phyloP scores from a whole-genome alignment of 306 rosid genomes.

The Malus orientalis region DNA sequence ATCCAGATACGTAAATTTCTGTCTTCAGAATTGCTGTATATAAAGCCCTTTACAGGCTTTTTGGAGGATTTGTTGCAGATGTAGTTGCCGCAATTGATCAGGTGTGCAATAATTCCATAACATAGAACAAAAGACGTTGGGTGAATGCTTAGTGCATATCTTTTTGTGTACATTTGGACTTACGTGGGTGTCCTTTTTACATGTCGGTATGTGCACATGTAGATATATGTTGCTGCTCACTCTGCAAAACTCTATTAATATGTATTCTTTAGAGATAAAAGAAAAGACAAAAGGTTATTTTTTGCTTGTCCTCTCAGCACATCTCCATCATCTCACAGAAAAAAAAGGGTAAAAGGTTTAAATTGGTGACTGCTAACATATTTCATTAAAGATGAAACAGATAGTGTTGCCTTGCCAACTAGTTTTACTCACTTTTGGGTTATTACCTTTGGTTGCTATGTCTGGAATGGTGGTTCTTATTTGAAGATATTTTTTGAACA shows the following conservation, averaged over 20 bases:
- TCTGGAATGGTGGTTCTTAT: background rate
- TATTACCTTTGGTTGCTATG: background rate
- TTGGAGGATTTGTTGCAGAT: constrained; percentile 96
- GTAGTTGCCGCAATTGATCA: constrained; percentile 99
- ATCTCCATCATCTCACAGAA: background rate
- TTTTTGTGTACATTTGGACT: background rate
- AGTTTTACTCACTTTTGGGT: background rate
- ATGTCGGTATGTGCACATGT: background rate
- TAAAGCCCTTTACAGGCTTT: constrained; percentile 91
- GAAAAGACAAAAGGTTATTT: background rate
- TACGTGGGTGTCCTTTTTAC: background rate
- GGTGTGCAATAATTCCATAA: constrained; percentile 37
- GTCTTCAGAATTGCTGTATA: constrained; percentile 90
- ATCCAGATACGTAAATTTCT: constrained; percentile 11
- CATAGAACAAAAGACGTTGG: background rate
- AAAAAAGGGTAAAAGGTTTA: background rate
- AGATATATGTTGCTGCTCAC: background rate
- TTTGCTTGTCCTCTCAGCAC: background rate
- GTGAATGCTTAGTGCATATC: constrained; percentile 1
- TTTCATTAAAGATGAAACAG: background rate
- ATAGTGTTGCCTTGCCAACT: background rate
- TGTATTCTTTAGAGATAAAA: background rate
- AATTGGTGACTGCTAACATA: background rate
- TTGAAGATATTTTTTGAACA: constrained; percentile 31
- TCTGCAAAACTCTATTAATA: background rate